Percentiles rank a stretch among this genome's conserved stretches.
These are phyloP conservation scores for Nothophytophthora sp. DNA, from an alignment of 352 stramenopile species.

Conservation along the genomic window DNA sequence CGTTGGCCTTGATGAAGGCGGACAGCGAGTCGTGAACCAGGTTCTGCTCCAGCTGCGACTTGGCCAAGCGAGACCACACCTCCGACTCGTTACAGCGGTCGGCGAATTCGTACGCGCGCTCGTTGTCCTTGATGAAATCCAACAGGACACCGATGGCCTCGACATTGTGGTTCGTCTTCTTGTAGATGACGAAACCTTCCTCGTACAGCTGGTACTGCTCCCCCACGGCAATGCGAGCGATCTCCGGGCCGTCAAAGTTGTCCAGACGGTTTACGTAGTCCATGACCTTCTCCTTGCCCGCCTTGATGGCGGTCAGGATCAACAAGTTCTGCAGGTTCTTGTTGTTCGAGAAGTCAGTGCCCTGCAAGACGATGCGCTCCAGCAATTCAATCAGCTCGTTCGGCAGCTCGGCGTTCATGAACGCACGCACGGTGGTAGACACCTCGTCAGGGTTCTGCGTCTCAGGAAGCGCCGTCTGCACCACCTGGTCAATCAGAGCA, in stretches of 20 bases:
- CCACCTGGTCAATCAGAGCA: conserved; percentile 98
- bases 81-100: conserved; percentile 98
- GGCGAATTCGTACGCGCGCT: conserved; percentile 99
- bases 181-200: conserved; percentile 99
- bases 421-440: conserved; percentile 99
- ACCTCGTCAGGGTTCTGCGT: conserved; percentile 99
- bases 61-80: conserved; percentile 99
- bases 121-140: conserved; percentile 97
- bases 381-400: conserved; percentile 99
- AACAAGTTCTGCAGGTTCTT: conserved; percentile 99
- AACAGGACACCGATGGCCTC: conserved; percentile 93
- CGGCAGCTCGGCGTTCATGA: conserved; percentile 99
- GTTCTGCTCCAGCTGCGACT: conserved; percentile 97
- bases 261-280: conserved; percentile 99
- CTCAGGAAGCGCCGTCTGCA: conserved; percentile 99
- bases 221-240: conserved; percentile 98
- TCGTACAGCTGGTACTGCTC: conserved; percentile 99
- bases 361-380: conserved; percentile 99
- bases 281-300: conserved; percentile 98
- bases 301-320: conserved; percentile 99
- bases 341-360: conserved; percentile 99
- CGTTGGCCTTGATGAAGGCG: conserved; percentile 99
- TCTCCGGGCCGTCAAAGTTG: conserved; percentile 99
- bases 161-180: conserved; percentile 98
- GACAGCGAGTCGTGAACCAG: conserved; percentile 97